Evolutionary conservation across 2,329 filamentous ascomycete genomes (phyloP), one percentile per base, ranked within the genome.

Genomic region (Dendryphion nanum): DNA sequence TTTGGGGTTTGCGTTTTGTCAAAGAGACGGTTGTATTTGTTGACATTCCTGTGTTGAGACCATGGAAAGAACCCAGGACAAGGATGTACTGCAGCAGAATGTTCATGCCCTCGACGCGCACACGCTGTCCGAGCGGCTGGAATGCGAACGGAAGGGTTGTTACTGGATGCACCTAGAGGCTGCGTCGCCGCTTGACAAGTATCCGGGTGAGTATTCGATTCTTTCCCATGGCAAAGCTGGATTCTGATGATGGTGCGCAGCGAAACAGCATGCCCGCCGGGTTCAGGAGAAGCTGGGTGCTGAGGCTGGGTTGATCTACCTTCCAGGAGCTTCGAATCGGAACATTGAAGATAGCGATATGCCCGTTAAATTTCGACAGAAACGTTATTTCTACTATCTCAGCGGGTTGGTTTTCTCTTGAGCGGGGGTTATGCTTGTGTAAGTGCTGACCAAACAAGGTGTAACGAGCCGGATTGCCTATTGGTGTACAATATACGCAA

Each of bases 381-480:
- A 72, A 45, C 73, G 79, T 16, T 82, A 81, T 54, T 82, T 82
- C 51, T 81, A 78, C 60, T 82, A 82, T 47, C 55, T 82, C 30
- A 76, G 70, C 39, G 78, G 78, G 61, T 67, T 45, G 38, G 61
- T 57, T 29, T 26, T 26, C 33, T 33, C 18, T 20, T 14, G 30
- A 23, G 30, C 20, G 24, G 24, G 10, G 18, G 14, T 18, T 18
- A 16, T 10, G 32, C 42, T 38, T 14, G 6, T 19, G 16, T 10
- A 33, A 18, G 26, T 50, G 59, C 37, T 50, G 45, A 15, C 19
- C n/a, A 19, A 18, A 20, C 26, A 55, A 67, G 61, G 29, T 61
- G 39, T 16, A 67, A 78, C 37, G 72, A 77, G 41, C 62, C 77
- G 2, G 73, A 78, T 47, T 81, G 76, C 50, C 66, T 72, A 40